Percentiles rank a stretch among this genome's conserved stretches.
These are phyloP conservation scores for Penicillium sclerotiorum DNA, from an alignment of 2,329 filamentous ascomycete species.

Conservation along the genomic window DNA sequence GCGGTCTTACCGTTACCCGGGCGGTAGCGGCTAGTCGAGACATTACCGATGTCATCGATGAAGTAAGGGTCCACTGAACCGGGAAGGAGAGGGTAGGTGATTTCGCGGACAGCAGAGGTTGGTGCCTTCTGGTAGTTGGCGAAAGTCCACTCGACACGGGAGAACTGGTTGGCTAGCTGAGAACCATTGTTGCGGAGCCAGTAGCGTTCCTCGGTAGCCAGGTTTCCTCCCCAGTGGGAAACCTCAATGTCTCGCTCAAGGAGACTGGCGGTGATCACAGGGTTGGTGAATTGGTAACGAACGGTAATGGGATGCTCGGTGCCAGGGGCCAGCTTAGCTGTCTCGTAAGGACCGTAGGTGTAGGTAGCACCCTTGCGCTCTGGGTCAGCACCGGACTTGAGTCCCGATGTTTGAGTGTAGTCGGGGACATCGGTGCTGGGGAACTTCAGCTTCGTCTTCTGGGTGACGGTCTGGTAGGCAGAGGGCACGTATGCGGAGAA, in stretches of 20 bases:
- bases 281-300: constrained; percentile 94
- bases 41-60: constrained; percentile 93
- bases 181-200: constrained; percentile 85
- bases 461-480: constrained; percentile 82
- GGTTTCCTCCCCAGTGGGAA: constrained; percentile 96
- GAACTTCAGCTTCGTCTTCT: constrained; percentile 97
- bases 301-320: constrained; percentile 72
- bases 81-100: constrained; percentile 76
- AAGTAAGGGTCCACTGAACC: constrained; percentile 91
- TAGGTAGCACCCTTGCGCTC: constrained; percentile 82
- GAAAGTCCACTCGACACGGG: constrained; percentile 74
- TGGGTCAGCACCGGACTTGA: constrained; percentile 67
- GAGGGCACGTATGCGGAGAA: constrained; percentile 86
- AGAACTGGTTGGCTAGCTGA: constrained; percentile 72
- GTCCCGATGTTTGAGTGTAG: constrained; percentile 71
- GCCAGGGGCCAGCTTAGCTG: constrained; percentile 70
- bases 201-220: constrained; percentile 93
- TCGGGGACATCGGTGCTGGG: constrained; percentile 77
- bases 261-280: constrained; percentile 74
- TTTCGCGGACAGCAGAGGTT: constrained; percentile 75
- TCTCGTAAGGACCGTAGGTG: constrained; percentile 86
- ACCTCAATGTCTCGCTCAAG: constrained; percentile 93
- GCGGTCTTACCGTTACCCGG: constrained; percentile 46
- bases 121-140: constrained; percentile 74
- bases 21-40: constrained; percentile 89